Evolutionary conservation across 306 rosid genomes (phyloP), one percentile per base, ranked within the genome.

Genomic region (Rubus parviflorus): DNA sequence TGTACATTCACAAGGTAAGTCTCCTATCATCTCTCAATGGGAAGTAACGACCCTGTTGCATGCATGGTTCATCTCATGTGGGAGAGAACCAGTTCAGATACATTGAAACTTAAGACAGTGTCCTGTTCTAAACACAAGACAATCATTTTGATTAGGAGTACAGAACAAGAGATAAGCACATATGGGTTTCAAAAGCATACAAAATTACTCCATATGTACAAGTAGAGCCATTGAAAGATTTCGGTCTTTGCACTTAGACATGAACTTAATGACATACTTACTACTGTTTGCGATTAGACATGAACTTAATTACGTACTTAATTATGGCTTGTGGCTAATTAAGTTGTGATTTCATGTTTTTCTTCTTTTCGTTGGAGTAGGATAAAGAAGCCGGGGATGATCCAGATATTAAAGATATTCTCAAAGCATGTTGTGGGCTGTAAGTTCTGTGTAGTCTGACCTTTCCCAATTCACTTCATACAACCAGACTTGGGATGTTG

Each of bases 311-410:
- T 25, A 25, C 30, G 30, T 30, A 30, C 2, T 0, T 1, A 30
- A 1, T 30, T 30, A 30, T 7, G 58, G 47, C 3, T 57, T 49
- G 22, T 49, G 56, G 19, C 68, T 35, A 43, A 40, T n/a, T 69
- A 30, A 30, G 35, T 30, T 30, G 4, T 79, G 40, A 54, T 64
- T 19, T 57, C 35, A 42, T 63, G 62, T 52, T 72, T 13, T 83
- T 53, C 54, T 63, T 65, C 75, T 72, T 63, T 42, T 30, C 35
- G 35, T 30, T 30, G 35, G 35, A 30, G 73, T 60, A 90, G 98
- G 98, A 94, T 75, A 94, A 89, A 86, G 98, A 90, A 87, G 98
- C 98, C 23, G 93, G 98, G 74, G 97, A 92, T 84, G 98, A 94
- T 72, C 97, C 98, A 16, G 89, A 86, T 66, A 94, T 94, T 42